Conservation (phyloP, 352 stramenopile species). For the Hyaloperonospora brassicae region DNA sequence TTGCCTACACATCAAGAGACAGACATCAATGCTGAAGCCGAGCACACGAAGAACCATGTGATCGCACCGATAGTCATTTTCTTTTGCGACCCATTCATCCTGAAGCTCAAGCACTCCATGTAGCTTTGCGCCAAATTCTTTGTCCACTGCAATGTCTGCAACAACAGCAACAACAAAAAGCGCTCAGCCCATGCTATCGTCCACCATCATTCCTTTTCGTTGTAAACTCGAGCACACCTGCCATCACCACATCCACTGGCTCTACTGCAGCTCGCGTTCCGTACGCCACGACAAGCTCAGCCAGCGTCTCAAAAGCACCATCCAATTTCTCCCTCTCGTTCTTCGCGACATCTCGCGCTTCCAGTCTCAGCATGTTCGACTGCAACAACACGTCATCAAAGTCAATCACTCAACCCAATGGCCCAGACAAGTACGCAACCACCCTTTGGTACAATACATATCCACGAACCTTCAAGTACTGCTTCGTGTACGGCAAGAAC, state of each 20-base stretch:
- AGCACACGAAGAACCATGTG: background rate
- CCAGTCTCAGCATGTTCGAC: conserved; percentile 81
- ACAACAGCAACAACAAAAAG: background rate
- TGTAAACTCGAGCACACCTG: conserved; percentile 26
- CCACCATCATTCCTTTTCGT: background rate
- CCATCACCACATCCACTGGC: conserved; percentile 45
- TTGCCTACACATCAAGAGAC: conserved; percentile 35
- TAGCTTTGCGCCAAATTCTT: conserved; percentile 38
- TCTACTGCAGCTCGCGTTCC: conserved; percentile 24
- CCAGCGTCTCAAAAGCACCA: conserved; percentile 23
- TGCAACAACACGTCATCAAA: conserved; percentile 11
- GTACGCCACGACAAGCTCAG: conserved; percentile 34
- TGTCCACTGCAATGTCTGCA: conserved; percentile 53
- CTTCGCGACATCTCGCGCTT: conserved; percentile 62
- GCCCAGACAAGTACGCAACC: background rate
- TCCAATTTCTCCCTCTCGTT: conserved; percentile 56
- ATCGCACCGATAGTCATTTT: conserved; percentile 70
- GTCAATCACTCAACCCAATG: background rate
- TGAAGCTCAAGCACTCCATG: conserved; percentile 45
- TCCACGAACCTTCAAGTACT: conserved; percentile 63
- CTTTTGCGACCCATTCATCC: conserved; percentile 77
- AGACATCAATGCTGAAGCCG: background rate
- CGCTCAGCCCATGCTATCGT: background rate
- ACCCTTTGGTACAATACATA: background rate
- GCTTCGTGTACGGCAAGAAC: conserved; percentile 84